A percentile compares a stretch with the other conserved stretches of the same genome.
These are phyloP conservation scores for Dactylellina parvicollis DNA, from an alignment of 2,329 filamentous ascomycete species.

Conservation along the genomic window DNA sequence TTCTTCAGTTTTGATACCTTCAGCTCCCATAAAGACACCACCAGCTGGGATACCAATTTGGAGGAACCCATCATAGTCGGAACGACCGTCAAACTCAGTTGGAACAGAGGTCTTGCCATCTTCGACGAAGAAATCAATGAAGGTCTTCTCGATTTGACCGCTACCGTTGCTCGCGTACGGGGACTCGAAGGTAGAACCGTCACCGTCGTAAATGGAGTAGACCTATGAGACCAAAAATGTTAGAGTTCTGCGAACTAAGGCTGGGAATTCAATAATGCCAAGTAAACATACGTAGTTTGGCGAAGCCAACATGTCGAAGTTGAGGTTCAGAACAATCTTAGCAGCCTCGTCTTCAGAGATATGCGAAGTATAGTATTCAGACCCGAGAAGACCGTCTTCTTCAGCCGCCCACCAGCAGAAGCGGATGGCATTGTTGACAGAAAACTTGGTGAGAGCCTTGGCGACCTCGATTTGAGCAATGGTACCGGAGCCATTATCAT, in stretches of 20 bases:
- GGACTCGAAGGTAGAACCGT: slow-evolving; percentile 67
- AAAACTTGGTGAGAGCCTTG: slow-evolving; percentile 68
- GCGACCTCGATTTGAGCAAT: slow-evolving; percentile 71
- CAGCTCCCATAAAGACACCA: slow-evolving; percentile 71
- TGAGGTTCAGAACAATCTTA: slow-evolving; percentile 74
- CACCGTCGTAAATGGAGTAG: slow-evolving; percentile 65
- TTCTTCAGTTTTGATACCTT: slow-evolving; percentile 68
- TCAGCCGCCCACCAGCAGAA: slow-evolving; percentile 74
- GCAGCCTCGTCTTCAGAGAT: slow-evolving; percentile 66
- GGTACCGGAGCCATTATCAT: slow-evolving; percentile 72
- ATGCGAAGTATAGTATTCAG: slow-evolving; percentile 67
- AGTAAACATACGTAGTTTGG: slow-evolving; percentile 67
- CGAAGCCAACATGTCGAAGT: slow-evolving; percentile 76
- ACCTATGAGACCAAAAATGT: slow-evolving; percentile 41
- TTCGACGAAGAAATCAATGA: slow-evolving; percentile 65
- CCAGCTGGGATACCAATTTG: slow-evolving; percentile 68
- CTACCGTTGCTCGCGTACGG: slow-evolving; percentile 67
- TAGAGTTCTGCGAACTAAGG: background rate
- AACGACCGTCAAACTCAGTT: slow-evolving; percentile 68
- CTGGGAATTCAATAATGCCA: background rate
- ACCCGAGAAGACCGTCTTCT: slow-evolving; percentile 68
- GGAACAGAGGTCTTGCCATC: slow-evolving; percentile 64
- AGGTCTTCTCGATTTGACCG: slow-evolving; percentile 67
- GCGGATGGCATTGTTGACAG: slow-evolving; percentile 70
- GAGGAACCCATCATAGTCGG: slow-evolving; percentile 71